Evolutionary conservation across 257 asterid genomes (phyloP).

Genomic region (Nicotiana tomentosiformis): DNA sequence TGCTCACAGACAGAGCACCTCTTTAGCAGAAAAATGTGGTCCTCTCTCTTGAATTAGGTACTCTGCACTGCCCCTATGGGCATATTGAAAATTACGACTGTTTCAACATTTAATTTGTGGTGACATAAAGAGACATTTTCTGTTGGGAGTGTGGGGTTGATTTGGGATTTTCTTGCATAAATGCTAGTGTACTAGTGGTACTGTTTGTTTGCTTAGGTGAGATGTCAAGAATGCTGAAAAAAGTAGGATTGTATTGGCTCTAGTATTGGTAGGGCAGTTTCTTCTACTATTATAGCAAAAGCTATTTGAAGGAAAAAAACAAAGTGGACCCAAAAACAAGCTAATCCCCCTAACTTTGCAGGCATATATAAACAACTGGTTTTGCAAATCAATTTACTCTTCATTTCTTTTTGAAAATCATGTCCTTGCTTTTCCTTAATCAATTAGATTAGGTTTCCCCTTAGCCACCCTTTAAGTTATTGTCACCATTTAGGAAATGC

Average conservation of each 20-base stretch:
- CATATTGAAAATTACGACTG: conserved; percentile 8
- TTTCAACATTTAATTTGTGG: conserved; percentile 8
- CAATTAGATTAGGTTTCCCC: background rate
- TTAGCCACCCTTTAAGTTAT: background rate
- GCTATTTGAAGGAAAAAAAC: conserved; percentile 10
- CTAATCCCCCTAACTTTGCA: conserved; percentile 24
- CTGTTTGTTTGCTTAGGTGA: conserved; percentile 9
- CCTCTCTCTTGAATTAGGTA: conserved; percentile 19
- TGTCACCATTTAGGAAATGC: background rate
- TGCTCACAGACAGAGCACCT: conserved; percentile 3
- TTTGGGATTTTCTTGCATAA: background rate
- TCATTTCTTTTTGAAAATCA: conserved; percentile 1
- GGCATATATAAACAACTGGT: conserved; percentile 36
- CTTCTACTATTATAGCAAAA: background rate
- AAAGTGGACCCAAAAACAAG: conserved; percentile 25
- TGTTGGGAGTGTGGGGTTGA: background rate
- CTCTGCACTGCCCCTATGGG: conserved; percentile 9
- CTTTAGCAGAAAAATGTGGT: conserved; percentile 17
- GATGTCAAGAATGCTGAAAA: conserved; percentile 22
- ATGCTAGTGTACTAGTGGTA: background rate
- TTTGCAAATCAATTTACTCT: background rate
- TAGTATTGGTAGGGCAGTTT: conserved; percentile 13
- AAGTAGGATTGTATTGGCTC: background rate
- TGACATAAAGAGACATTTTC: conserved; percentile 7
- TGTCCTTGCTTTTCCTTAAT: background rate